Evolutionary conservation across 108 stramenopile genomes (phyloP), one percentile per base, ranked within the genome.

Genomic region (Skeletonema marinoi): DNA sequence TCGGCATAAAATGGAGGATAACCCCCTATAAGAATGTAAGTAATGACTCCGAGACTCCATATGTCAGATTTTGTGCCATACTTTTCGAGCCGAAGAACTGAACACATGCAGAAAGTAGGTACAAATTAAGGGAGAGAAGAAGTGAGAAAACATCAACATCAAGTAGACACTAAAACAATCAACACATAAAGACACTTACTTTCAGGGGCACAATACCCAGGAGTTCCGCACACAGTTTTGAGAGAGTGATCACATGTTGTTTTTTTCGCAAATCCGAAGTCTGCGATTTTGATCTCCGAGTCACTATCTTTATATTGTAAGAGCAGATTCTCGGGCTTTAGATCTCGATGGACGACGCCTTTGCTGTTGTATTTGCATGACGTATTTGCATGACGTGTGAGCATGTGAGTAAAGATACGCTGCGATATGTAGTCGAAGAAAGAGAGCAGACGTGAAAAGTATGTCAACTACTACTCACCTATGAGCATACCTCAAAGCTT

Each of bases 181-280:
- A n/a, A n/a, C n/a, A n/a, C n/a, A n/a, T n/a, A n/a, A n/a, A n/a
- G n/a, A n/a, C n/a, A n/a, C n/a, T n/a, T n/a, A n/a, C n/a, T 87
- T 68, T 94, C 93, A 6, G 91, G 93, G 16, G 86, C 88, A 66
- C 90, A 85, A 35, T 86, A 89, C 0, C 87, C 85, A 31, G 93
- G 84, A 4, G 93, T 91, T 70, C 93, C 93, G 63, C 91, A 92
- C 32, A 89, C 62, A 11, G 93, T 92, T 13, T 44, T 79, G 81
- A 86, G 88, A 36, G 80, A 91, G 65, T 93, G 13, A 29, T 86
- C 83, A 16, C 71, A 56, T 25, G 62, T 62, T 9, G 80, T 75
- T 7, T 66, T 70, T 73, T 97, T 93, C 32, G 98, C 97, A 74
- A 98, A 98, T 51, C 99, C 99, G 89, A 99, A 98, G 83, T 99